Percentiles rank a stretch among this genome's conserved stretches.
phyloP scores from a whole-genome alignment of 441 rosid genomes.

The Capsella rubella region DNA sequence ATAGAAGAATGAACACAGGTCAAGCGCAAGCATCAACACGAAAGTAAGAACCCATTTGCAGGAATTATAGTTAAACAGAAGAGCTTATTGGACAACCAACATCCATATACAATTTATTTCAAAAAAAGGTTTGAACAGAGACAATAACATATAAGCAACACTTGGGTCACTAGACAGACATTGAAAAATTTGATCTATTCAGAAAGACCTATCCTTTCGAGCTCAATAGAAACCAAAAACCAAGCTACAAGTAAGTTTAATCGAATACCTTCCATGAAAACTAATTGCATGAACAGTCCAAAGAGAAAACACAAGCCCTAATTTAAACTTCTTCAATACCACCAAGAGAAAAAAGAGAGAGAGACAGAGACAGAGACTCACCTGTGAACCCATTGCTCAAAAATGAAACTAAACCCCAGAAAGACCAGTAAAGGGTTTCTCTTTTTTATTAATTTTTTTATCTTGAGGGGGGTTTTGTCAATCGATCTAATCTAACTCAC shows the following conservation, averaged over 20 bases:
- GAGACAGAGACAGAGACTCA: conserved; percentile 24
- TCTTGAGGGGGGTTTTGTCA: neutral
- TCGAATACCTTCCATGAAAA: conserved; percentile 9
- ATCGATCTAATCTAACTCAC: conserved; percentile 31
- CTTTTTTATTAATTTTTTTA: neutral
- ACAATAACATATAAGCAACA: conserved; percentile 13
- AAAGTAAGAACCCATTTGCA: neutral
- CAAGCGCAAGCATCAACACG: neutral
- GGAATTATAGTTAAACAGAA: neutral
- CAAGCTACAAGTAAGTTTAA: conserved; percentile 29
- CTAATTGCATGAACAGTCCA: conserved; percentile 41
- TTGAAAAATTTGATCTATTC: neutral
- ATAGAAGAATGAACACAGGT: neutral
- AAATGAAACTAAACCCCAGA: conserved; percentile 21
- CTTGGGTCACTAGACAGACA: conserved; percentile 10
- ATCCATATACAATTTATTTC: neutral
- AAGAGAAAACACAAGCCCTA: conserved; percentile 10
- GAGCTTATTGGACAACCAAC: neutral
- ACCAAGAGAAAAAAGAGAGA: neutral
- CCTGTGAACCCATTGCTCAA: conserved; percentile 38
- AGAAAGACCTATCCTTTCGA: neutral
- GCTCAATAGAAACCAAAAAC: conserved; percentile 14
- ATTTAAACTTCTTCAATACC: conserved; percentile 5
- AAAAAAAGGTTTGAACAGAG: neutral
- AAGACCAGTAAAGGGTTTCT: neutral